Conservation (phyloP, 192 early-diverging fungal genomes). For the Coemansia umbellata region DNA sequence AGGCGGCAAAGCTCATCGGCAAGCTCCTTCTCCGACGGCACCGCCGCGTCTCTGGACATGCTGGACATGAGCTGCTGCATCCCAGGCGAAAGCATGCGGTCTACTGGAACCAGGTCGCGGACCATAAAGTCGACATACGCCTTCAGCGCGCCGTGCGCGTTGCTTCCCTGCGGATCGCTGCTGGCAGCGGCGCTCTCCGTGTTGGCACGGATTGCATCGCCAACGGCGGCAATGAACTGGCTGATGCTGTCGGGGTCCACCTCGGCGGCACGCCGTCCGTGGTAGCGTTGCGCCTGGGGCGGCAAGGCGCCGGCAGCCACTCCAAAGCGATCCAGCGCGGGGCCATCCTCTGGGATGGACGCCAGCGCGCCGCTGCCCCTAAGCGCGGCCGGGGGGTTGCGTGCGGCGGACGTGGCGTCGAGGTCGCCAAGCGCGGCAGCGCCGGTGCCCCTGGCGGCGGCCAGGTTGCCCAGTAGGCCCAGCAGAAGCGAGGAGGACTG, state of each 20-base stretch:
- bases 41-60: constrained; percentile 13
- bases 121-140: constrained; percentile 46
- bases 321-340: background rate
- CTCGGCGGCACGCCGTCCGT: background rate
- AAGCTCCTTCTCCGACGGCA: constrained; percentile 23
- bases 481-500: constrained; percentile 10
- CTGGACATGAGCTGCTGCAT: constrained; percentile 40
- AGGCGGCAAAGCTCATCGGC: constrained; percentile 25
- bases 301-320: background rate
- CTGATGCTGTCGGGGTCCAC: constrained; percentile 19
- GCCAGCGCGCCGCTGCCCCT: constrained; percentile 1
- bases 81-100: constrained; percentile 34
- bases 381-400: background rate
- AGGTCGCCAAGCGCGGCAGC: background rate
- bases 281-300: background rate
- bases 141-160: constrained; percentile 16
- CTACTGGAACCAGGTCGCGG: constrained; percentile 37
- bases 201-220: constrained; percentile 31
- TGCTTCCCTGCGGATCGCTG: background rate
- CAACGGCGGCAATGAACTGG: constrained; percentile 36
- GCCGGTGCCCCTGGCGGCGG: constrained; percentile 3
- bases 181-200: constrained; percentile 1
- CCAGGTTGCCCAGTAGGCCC: constrained; percentile 19
- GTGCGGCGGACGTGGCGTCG: background rate
- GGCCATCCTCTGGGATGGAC: constrained; percentile 10